These are phyloP conservation scores for Cladosporium sp. DNA, from an alignment of 2,329 filamentous ascomycete genomes.

Conservation along the genomic window DNA sequence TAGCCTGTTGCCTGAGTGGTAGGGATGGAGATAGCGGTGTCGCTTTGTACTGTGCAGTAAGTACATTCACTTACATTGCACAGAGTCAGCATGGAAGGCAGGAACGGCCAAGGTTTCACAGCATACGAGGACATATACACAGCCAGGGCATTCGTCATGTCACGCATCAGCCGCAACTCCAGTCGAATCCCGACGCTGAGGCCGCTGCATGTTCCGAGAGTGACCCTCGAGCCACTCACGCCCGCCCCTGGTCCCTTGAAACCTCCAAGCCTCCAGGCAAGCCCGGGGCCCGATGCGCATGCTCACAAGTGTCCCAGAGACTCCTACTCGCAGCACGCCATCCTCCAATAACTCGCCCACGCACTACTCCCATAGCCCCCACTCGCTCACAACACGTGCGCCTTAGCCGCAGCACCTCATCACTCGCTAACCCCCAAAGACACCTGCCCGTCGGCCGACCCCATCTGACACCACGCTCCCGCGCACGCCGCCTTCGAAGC, in stretches of 20 bases:
- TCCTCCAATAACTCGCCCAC: conserved; percentile 19
- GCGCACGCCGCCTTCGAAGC: not conserved
- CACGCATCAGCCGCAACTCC: not conserved
- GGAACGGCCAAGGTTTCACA: not conserved
- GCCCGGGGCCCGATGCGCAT: not conserved
- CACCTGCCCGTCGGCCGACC: not conserved
- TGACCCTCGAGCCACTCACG: not conserved
- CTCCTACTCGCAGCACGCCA: conserved; percentile 13
- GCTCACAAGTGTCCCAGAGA: not conserved
- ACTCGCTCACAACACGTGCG: conserved; percentile 17
- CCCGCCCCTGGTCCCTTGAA: conserved; percentile 5
- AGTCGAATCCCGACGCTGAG: not conserved
- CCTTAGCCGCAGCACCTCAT: conserved; percentile 10
- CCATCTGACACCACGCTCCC: conserved; percentile 17
- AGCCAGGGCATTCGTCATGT: not conserved
- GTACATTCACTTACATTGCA: conserved; percentile 1
- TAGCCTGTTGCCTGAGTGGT: not conserved
- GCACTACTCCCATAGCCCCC: conserved; percentile 12
- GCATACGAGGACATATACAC: not conserved
- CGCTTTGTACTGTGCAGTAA: not conserved
- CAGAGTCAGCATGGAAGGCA: not conserved
- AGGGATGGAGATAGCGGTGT: not conserved
- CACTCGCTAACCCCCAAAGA: conserved; percentile 9
- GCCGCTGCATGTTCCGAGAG: not conserved
- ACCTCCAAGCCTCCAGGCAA: not conserved